Conservation (phyloP, 345 rosid species). For the Hevea brasiliensis region DNA sequence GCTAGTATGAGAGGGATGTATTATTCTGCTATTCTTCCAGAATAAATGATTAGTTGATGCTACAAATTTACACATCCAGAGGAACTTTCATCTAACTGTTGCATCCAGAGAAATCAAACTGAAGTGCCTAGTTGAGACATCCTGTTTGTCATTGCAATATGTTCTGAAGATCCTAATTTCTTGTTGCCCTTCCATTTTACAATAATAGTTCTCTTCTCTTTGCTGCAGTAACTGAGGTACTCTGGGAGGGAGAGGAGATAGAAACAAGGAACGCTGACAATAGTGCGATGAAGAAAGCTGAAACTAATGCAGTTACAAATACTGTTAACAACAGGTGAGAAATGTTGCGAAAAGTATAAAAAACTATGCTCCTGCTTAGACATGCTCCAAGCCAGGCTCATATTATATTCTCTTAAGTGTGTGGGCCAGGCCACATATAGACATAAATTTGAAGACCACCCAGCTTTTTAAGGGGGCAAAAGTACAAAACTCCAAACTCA, state of each 20-base stretch:
- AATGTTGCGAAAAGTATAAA: conserved; percentile 1
- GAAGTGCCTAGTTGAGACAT: neutral
- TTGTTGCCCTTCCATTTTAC: conserved; percentile 6
- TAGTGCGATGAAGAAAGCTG: conserved; percentile 33
- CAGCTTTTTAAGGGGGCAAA: too few relatives aligned
- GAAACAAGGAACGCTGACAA: conserved; percentile 40
- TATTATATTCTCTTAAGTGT: too few relatives aligned
- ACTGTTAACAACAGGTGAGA: conserved; percentile 57
- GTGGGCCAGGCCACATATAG: too few relatives aligned
- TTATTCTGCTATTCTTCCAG: neutral
- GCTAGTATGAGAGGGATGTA: neutral
- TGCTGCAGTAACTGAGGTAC: conserved; percentile 75
- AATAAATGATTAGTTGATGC: neutral
- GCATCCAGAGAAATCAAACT: too few relatives aligned
- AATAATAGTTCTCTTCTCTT: neutral
- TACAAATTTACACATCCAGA: neutral
- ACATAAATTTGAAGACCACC: too few relatives aligned
- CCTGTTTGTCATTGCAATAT: neutral
- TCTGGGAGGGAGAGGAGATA: conserved; percentile 74
- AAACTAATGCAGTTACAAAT: conserved; percentile 33
- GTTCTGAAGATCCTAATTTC: neutral
- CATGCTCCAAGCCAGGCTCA: neutral
- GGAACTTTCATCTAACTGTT: too few relatives aligned
- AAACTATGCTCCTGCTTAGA: too few relatives aligned
- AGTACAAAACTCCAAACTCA: too few relatives aligned